phyloP scores from a whole-genome alignment of 176 grass and related monocot species.

The sorghum (Sorghum bicolor) region DNA sequence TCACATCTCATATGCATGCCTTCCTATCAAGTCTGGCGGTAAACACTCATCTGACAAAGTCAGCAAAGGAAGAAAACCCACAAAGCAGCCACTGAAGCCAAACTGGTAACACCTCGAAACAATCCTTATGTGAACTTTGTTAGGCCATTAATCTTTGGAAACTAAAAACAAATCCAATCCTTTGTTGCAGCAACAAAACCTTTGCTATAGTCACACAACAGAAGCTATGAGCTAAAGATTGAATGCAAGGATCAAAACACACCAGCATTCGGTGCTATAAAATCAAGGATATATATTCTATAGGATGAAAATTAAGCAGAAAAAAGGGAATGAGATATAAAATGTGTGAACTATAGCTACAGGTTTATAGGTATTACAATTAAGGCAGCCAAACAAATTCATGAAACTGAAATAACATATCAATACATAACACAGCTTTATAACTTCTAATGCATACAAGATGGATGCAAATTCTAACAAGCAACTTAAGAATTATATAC shows the following conservation, averaged over 20 bases:
- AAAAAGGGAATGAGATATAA: background rate
- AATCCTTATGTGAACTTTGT: background rate
- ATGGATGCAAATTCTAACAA: background rate
- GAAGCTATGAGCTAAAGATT: background rate
- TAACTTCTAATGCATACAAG: background rate
- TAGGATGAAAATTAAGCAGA: background rate
- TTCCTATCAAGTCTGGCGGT: background rate
- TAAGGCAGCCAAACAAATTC: background rate
- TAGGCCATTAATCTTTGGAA: background rate
- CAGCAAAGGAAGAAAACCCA: background rate
- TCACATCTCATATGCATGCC: background rate
- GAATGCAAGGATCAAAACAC: background rate
- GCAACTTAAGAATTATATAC: slow-evolving; percentile 1
- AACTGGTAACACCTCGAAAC: background rate
- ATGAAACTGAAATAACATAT: background rate
- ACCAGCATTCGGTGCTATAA: background rate
- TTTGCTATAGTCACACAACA: background rate
- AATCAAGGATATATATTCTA: background rate
- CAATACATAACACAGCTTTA: background rate
- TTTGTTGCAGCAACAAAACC: background rate
- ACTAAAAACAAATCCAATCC: background rate
- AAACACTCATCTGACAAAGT: background rate
- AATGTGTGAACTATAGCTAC: slow-evolving; percentile 11
- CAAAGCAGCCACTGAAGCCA: background rate
- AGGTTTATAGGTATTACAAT: background rate